Base-by-base conservation (phyloP, 768 basidiomycete genomes). In the Gymnopilus dilepis region DNA sequence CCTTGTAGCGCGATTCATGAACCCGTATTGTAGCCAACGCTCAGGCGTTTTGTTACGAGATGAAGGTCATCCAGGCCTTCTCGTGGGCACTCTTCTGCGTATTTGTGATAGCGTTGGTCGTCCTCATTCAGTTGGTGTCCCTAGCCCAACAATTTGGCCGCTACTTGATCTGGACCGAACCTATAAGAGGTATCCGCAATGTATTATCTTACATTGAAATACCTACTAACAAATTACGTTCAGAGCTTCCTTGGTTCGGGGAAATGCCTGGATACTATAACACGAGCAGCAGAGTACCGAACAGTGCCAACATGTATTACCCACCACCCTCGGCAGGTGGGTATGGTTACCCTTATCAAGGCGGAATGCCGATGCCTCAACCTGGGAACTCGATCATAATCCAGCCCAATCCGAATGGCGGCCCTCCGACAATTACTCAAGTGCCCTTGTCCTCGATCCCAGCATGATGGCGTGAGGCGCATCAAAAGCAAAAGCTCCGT, bases 201-300 rank as follows among this genome's bases (percentile, higher is more conserved):
- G 34, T 42, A 40, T 15, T 37, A n/a, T n/a, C n/a, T n/a, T n/a
- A n/a, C n/a, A n/a, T n/a, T n/a, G n/a, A n/a, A n/a, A n/a, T n/a
- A n/a, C n/a, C n/a, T n/a, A n/a, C n/a, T n/a, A n/a, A n/a, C n/a
- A n/a, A n/a, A n/a, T n/a, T n/a, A n/a, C n/a, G n/a, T n/a, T n/a
- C n/a, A 78, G 89, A 92, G 65, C 80, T 93, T 9, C 88, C 87
- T 1, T 92, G 91, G 91, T 92, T 88, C 67, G 85, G 85, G 48
- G 86, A 92, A 77, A 77, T 78, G 65, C 89, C 89, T 22, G 88
- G 87, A 38, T 88, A 85, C 69, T 84, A 83, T 59, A 82, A 83
- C 53, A 77, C 77, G 2, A 68, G 70, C 31, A 74, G 69, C 45
- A 67, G 53, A 48, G 72, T 73, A 66, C 52, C 70, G 3, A 59